A percentile compares a stretch with the other conserved stretches of the same genome.
phyloP scores from a whole-genome alignment of 306 rosid species.

The Cajanus cajan region DNA sequence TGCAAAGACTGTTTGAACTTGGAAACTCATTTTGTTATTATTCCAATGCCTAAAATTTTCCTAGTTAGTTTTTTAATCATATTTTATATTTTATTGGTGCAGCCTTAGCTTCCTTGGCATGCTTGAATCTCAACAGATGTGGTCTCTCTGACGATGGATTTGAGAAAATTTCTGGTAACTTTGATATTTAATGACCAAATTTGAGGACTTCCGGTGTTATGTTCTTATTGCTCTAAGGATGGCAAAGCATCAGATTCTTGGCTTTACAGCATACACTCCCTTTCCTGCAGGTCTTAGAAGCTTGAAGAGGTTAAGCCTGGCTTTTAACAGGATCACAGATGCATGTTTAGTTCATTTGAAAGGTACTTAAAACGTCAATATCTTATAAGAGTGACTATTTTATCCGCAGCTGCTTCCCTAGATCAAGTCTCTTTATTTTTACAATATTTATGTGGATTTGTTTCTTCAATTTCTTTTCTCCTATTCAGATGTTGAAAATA shows the following conservation, averaged over 20 bases:
- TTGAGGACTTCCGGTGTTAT: background rate
- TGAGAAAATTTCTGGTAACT: constrained; percentile 73
- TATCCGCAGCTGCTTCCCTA: constrained; percentile 19
- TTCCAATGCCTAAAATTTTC: constrained; percentile 7
- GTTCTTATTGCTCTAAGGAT: constrained; percentile 23
- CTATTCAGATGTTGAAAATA: background rate
- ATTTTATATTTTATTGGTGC: constrained; percentile 23
- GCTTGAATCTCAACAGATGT: constrained; percentile 87
- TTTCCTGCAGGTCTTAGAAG: constrained; percentile 66
- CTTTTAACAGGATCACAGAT: constrained; percentile 70
- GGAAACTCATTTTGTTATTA: constrained; percentile 17
- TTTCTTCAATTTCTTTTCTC: background rate
- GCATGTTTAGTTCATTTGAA: constrained; percentile 71
- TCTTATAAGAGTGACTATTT: background rate
- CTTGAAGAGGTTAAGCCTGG: constrained; percentile 76
- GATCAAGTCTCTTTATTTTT: background rate
- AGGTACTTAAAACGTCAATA: constrained; percentile 48
- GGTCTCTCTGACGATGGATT: constrained; percentile 66
- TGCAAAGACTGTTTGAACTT: constrained; percentile 9
- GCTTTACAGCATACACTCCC: constrained; percentile 11
- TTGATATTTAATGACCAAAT: constrained; percentile 19
- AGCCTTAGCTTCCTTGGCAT: constrained; percentile 64
- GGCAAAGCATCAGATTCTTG: background rate
- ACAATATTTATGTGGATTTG: background rate
- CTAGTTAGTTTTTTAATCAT: background rate